Conservation (phyloP, 2,329 filamentous ascomycete genomes). For the Claviceps africana region DNA sequence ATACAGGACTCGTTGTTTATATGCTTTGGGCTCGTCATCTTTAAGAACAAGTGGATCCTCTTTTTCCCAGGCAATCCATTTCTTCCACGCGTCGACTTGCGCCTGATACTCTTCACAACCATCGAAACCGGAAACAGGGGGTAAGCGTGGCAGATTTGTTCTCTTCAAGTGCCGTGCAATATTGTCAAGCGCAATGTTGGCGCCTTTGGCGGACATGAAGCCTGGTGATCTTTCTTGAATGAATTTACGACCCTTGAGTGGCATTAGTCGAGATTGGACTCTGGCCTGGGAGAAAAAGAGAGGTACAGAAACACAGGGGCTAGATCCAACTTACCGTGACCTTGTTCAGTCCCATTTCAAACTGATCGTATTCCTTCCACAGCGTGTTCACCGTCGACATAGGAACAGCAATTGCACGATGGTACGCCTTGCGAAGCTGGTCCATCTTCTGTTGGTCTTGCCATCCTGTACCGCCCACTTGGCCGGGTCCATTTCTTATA, state of each 20-base stretch:
- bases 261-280: not conserved
- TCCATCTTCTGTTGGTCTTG: slow-evolving; percentile 99
- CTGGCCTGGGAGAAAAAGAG: not conserved
- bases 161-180: slow-evolving; percentile 64
- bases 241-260: slow-evolving; percentile 71
- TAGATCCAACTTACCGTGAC: slow-evolving; percentile 50
- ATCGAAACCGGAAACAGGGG: slow-evolving; percentile 73
- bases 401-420: slow-evolving; percentile 76
- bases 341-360: slow-evolving; percentile 90
- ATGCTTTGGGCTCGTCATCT: slow-evolving; percentile 61
- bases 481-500: slow-evolving; percentile 74
- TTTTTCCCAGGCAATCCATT: slow-evolving; percentile 93
- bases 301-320: not conserved
- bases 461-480: slow-evolving; percentile 75
- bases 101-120: slow-evolving; percentile 71
- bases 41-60: slow-evolving; percentile 79
- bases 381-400: slow-evolving; percentile 69
- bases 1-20: slow-evolving; percentile 69
- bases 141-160: slow-evolving; percentile 65
- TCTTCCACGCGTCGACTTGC: slow-evolving; percentile 82
- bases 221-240: slow-evolving; percentile 82
- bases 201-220: slow-evolving; percentile 92
- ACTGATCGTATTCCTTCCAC: slow-evolving; percentile 97
- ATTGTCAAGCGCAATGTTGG: slow-evolving; percentile 81
- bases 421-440: slow-evolving; percentile 77